Evolutionary conservation across 108 stramenopile genomes (phyloP).

Genomic region (Schizochytrium sp.): DNA sequence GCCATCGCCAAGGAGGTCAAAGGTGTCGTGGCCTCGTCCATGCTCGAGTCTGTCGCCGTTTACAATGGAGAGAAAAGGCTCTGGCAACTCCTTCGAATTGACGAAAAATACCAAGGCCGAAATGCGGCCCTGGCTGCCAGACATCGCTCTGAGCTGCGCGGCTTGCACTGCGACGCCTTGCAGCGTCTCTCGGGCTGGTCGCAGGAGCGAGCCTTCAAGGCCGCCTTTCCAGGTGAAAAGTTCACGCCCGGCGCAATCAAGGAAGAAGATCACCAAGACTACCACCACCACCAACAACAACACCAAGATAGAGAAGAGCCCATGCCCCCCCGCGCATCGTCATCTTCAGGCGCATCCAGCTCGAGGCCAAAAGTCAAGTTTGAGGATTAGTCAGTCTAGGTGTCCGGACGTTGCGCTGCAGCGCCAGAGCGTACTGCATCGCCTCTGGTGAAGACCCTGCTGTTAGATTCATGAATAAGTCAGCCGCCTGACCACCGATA

Average conservation of each 20-base stretch:
- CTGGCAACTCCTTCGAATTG: background rate
- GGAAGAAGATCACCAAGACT: background rate
- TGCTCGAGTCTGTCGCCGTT: background rate
- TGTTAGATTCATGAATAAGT: background rate
- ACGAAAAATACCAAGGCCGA: background rate
- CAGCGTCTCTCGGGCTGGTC: background rate
- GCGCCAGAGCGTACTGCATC: background rate
- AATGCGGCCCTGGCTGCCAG: background rate
- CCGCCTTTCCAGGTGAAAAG: background rate
- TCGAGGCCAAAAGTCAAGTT: too few species aligned
- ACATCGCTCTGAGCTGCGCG: background rate
- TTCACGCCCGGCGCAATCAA: background rate
- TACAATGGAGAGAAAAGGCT: background rate
- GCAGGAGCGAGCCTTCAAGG: background rate
- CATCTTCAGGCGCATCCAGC: too few species aligned
- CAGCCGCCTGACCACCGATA: background rate
- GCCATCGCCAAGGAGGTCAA: background rate
- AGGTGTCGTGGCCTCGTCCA: background rate
- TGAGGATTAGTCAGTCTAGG: background rate
- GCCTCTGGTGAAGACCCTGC: background rate
- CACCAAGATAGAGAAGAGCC: too few species aligned
- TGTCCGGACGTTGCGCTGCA: background rate
- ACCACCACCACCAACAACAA: too few species aligned
- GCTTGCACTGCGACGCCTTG: background rate
- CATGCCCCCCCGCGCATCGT: too few species aligned